A percentile compares a stretch with the other conserved stretches of the same genome.
Conservation (phyloP, 192 early-diverging fungal species). For the Coemansia sp. region DNA sequence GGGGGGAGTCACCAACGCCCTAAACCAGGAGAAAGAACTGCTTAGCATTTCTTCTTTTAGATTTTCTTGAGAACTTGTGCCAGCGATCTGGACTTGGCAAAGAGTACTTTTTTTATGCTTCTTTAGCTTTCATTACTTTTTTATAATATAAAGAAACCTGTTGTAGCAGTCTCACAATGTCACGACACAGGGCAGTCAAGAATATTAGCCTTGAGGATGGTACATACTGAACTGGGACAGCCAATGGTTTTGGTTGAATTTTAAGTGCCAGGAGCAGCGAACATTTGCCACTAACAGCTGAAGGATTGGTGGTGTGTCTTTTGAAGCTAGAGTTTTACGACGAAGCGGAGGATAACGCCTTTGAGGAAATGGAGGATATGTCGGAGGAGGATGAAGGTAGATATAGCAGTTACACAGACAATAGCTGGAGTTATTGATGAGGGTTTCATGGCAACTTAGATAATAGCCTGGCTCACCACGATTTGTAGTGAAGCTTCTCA, state of each 20-base stretch:
- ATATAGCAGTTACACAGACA: not conserved
- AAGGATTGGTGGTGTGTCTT: not conserved
- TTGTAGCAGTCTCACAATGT: constrained; percentile 28
- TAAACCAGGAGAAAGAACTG: too few species aligned
- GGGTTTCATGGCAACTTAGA: not conserved
- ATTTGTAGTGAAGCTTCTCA: constrained; percentile 50
- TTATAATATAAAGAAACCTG: not conserved
- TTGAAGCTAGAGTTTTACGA: constrained; percentile 45
- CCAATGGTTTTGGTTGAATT: not conserved
- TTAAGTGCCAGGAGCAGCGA: not conserved
- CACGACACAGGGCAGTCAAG: constrained; percentile 46
- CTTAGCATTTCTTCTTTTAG: too few species aligned
- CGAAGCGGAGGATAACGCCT: constrained; percentile 25
- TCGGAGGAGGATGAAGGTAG: constrained; percentile 48
- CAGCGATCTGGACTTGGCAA: not conserved
- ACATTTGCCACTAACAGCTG: constrained; percentile 5
- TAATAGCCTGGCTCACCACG: not conserved
- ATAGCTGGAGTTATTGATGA: too few species aligned
- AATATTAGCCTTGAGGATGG: constrained; percentile 52
- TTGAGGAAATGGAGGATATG: constrained; percentile 48
- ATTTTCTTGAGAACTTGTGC: too few species aligned
- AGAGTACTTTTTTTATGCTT: constrained; percentile 1
- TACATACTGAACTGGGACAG: not conserved
- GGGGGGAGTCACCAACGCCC: too few species aligned
- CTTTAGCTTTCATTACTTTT: constrained; percentile 7